Percentiles rank a stretch among this genome's conserved stretches.
Evolutionary conservation across 495 filamentous ascomycete species (phyloP).

Genomic region (Opeltia flavorubescens): DNA sequence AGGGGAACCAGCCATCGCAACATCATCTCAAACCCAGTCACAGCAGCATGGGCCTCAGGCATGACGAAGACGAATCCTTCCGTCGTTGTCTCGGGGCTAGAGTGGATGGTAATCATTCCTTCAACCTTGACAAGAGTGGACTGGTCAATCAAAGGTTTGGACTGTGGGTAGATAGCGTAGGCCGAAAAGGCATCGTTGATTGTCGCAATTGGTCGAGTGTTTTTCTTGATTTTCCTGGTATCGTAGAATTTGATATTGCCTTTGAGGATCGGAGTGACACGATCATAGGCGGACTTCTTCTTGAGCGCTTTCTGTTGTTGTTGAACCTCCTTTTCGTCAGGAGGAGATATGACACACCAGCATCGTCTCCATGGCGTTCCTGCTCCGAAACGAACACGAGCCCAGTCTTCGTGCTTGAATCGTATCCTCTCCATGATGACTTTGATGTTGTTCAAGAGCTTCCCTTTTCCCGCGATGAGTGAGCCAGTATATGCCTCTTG

Average conservation of each 20-base stretch:
- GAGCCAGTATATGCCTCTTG: conserved; percentile 96
- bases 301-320: conserved; percentile 73
- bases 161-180: conserved; percentile 91
- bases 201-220: conserved; percentile 75
- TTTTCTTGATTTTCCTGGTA: conserved; percentile 75
- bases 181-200: conserved; percentile 83
- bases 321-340: conserved; percentile 79
- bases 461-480: conserved; percentile 89
- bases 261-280: conserved; percentile 48
- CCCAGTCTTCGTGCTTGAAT: conserved; percentile 81
- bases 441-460: conserved; percentile 70
- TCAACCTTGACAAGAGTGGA: conserved; percentile 93
- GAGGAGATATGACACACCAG: conserved; percentile 88
- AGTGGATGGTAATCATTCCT: conserved; percentile 76
- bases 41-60: conserved; percentile 83
- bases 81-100: conserved; percentile 50
- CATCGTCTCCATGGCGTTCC: conserved; percentile 93
- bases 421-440: conserved; percentile 67
- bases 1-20: conserved; percentile 88
- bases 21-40: conserved; percentile 92
- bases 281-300: conserved; percentile 75
- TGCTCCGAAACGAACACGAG: conserved; percentile 85
- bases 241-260: conserved; percentile 94
- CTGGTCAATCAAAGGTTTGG: conserved; percentile 81
- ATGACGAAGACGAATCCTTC: conserved; percentile 97